phyloP scores from a whole-genome alignment of 768 basidiomycete genomes.

The Amanita fuliginea region DNA sequence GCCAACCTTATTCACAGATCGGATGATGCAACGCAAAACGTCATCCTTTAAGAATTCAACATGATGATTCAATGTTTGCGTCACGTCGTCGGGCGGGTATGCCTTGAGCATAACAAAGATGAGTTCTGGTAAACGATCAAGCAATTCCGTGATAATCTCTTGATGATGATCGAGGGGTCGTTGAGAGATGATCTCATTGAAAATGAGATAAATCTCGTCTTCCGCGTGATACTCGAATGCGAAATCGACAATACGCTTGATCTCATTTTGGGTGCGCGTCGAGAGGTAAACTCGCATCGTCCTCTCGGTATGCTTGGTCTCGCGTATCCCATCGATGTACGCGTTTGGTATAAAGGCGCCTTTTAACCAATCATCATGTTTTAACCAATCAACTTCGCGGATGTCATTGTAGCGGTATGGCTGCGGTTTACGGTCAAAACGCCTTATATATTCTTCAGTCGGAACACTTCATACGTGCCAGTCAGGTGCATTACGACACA shows the following conservation, averaged over 20 bases:
- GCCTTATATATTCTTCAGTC: slow-evolving; percentile 34
- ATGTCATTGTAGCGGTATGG: slow-evolving; percentile 32
- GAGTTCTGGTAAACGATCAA: slow-evolving; percentile 42
- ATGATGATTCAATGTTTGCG: slow-evolving; percentile 17
- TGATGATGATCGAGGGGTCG: slow-evolving; percentile 15
- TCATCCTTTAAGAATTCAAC: slow-evolving; percentile 17
- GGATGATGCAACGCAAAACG: slow-evolving; percentile 37
- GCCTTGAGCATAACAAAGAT: slow-evolving; percentile 40
- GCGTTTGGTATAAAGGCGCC: slow-evolving; percentile 15
- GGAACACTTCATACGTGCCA: slow-evolving; percentile 23
- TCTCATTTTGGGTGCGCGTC: slow-evolving; percentile 15
- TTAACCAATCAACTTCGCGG: slow-evolving; percentile 28
- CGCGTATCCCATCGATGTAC: background rate
- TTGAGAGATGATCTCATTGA: slow-evolving; percentile 25
- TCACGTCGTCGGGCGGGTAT: slow-evolving; percentile 31
- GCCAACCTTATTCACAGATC: slow-evolving; percentile 41
- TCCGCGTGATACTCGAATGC: slow-evolving; percentile 42
- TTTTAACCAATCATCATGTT: slow-evolving; percentile 20
- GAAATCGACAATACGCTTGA: slow-evolving; percentile 27
- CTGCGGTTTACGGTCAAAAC: slow-evolving; percentile 30
- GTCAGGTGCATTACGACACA: background rate
- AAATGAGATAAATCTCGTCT: slow-evolving; percentile 41
- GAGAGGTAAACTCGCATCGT: slow-evolving; percentile 17
- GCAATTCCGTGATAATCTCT: slow-evolving; percentile 24
- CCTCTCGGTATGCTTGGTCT: slow-evolving; percentile 15